phyloP scores from a whole-genome alignment of 148 eudicot species.

The Silene conica region DNA sequence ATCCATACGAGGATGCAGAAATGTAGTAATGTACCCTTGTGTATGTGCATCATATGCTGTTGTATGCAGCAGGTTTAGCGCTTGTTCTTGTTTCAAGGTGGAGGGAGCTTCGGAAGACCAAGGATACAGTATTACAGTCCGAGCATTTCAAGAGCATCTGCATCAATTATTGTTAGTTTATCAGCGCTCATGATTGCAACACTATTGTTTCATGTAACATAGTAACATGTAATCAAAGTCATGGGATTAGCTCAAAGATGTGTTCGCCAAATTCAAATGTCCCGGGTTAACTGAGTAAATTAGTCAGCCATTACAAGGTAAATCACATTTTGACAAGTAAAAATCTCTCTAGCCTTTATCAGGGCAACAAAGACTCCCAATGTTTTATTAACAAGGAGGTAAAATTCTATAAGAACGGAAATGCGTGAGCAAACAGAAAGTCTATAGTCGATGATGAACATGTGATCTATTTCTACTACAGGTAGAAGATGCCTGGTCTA shows the following conservation, averaged over 20 bases:
- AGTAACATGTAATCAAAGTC: no score
- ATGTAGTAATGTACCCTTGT: conserved; percentile 67
- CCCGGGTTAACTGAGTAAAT: no score
- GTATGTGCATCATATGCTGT: conserved; percentile 78
- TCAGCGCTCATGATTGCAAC: conserved; percentile 6
- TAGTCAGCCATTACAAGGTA: neutral
- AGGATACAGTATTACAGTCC: conserved; percentile 75
- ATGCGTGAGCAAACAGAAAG: no score
- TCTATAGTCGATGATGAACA: no score
- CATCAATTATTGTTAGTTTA: conserved; percentile 31
- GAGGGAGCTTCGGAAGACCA: conserved; percentile 66
- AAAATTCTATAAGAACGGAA: no score
- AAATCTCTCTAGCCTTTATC: no score
- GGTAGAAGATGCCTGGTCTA: neutral
- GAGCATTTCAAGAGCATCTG: conserved; percentile 62
- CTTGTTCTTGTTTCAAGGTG: conserved; percentile 64
- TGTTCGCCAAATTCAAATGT: no score
- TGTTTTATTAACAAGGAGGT: no score
- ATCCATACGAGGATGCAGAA: conserved; percentile 57
- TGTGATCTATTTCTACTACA: neutral
- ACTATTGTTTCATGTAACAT: conserved; percentile 3
- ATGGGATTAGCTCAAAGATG: no score
- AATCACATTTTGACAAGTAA: neutral
- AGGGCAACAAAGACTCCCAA: no score
- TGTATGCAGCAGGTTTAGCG: conserved; percentile 75